Evolutionary conservation across 345 rosid species (phyloP), one percentile per base, ranked within the genome.

Genomic region (Rhizophora apiculata): DNA sequence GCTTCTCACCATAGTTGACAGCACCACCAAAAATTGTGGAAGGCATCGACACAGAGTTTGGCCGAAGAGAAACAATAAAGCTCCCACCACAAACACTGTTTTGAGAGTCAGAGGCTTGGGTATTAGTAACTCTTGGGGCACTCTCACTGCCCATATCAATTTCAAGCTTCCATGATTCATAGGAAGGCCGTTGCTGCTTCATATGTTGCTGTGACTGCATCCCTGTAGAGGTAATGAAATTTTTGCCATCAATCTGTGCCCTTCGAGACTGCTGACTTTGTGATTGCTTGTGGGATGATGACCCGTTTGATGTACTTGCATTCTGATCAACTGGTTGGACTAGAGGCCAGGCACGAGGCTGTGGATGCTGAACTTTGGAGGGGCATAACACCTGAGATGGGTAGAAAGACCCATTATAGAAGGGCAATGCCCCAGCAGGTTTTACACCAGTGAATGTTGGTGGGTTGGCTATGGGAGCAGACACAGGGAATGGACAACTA

Each of bases 321-420:
- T 83, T 85, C 29, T 76, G 82, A 59, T 55, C 67, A 24, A 66
- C 70, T 46, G 64, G 73, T 56, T 68, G 81, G 56, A 70, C 53
- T 24, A 59, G 21, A 56, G 74, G 65, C 51, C 72, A 79, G 31
- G 72, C 36, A 39, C 19, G 68, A 39, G 57, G 66, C 27, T 49
- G 77, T 49, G 80, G 92, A 65, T 81, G 86, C 75, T 74, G 79
- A 71, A 79, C 68, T 67, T 80, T 85, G 56, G 82, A 57, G 73
- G 83, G 80, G 59, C 81, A 88, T 69, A 85, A 76, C 71, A 85
- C 70, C 64, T 84, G 86, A 58, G 88, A 76, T 60, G 89, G 59
- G 77, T 82, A 81, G 73, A 74, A 81, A 27, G 89, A 78, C 57
- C 84, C 89, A 67, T 67, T 84, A 74, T 67, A 77, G 72, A 74